Percentiles rank a stretch among this genome's conserved stretches.
Conservation (phyloP, 805 yeast genomes). For the Kuraishia piskuri region DNA sequence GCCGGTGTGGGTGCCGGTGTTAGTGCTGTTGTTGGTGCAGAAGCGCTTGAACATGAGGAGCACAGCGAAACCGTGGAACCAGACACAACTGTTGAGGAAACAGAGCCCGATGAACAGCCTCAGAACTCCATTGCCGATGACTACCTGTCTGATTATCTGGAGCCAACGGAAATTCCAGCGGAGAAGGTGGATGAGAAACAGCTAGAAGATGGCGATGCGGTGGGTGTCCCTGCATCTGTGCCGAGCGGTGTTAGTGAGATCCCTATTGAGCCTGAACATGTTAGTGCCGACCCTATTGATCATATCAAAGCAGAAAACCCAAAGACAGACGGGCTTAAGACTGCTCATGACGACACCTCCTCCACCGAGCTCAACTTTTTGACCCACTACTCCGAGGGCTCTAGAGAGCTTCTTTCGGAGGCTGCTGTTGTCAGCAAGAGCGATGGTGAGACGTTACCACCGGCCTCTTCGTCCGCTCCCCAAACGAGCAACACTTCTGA, state of each 20-base stretch:
- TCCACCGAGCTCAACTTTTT: constrained; percentile 4
- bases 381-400: not conserved
- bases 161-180: not conserved
- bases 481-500: constrained; percentile 1
- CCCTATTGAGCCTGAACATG: too few relatives aligned
- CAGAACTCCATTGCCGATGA: constrained; percentile 6
- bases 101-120: constrained; percentile 9
- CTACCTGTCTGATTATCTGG: not conserved
- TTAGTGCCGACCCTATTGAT: too few relatives aligned
- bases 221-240: not conserved
- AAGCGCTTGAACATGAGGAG: not conserved
- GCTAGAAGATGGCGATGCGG: not conserved
- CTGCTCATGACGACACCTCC: constrained; percentile 4
- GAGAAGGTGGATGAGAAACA: not conserved
- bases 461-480: not conserved
- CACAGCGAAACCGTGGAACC: constrained; percentile 1
- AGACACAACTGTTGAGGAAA: constrained; percentile 4
- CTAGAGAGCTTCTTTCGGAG: not conserved
- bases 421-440: not conserved
- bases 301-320: too few relatives aligned
- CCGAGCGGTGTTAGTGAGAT: not conserved
- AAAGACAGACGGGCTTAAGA: not conserved
- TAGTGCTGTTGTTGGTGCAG: constrained; percentile 2
- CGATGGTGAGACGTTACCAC: not conserved
- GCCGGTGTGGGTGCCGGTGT: not conserved